phyloP scores from a whole-genome alignment of 2,329 filamentous ascomycete species.

The Cladosporium velox region DNA sequence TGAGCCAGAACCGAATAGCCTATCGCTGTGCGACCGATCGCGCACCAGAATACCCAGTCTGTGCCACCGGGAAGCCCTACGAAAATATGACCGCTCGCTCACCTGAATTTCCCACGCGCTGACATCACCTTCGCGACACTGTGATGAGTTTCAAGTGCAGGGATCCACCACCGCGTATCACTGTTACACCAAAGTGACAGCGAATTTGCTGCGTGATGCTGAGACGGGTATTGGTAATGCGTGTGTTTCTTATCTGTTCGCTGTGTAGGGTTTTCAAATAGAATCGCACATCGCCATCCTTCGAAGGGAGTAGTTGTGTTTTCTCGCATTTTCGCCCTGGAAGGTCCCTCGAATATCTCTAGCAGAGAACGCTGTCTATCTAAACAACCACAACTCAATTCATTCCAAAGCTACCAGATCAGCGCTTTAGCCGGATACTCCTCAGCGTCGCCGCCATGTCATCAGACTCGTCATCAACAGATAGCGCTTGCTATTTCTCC shows the following conservation, averaged over 20 bases:
- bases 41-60: not conserved
- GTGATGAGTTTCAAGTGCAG: not conserved
- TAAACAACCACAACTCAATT: not conserved
- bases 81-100: not conserved
- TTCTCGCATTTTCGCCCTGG: not conserved
- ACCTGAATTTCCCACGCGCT: not conserved
- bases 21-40: not conserved
- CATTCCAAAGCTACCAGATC: not conserved
- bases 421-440: not conserved
- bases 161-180: not conserved
- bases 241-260: not conserved
- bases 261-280: not conserved
- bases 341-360: not conserved
- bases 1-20: not conserved
- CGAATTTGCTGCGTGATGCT: not conserved
- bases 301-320: not conserved
- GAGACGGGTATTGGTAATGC: not conserved
- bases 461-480: not conserved
- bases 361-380: not conserved
- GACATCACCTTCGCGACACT: conserved; percentile 3
- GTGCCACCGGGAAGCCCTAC: not conserved
- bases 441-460: not conserved
- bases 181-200: not conserved
- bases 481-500: not conserved
- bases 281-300: not conserved